Conservation (phyloP, 495 filamentous ascomycete species). For the Trichoderma virens region DNA sequence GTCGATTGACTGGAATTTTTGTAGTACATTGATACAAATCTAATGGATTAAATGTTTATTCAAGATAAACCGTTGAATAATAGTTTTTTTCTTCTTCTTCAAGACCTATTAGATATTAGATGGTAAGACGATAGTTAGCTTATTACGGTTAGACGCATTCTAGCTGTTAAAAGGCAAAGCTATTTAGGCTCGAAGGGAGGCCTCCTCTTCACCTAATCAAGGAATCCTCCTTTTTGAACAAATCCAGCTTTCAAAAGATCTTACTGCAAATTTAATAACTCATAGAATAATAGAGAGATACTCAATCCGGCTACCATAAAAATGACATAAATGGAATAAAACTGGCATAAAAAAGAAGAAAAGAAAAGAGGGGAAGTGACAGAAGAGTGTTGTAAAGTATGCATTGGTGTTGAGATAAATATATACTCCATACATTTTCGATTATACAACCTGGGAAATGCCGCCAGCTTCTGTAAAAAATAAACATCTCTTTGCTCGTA, state of each 20-base stretch:
- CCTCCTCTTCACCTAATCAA: neutral
- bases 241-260: too few species aligned
- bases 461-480: neutral
- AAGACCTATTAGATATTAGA: too few species aligned
- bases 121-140: too few species aligned
- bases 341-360: neutral
- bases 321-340: neutral
- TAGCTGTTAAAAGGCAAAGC: neutral
- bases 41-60: too few species aligned
- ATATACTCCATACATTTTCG: too few species aligned
- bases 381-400: neutral
- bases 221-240: neutral
- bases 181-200: neutral
- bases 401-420: neutral
- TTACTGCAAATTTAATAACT: neutral
- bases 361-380: neutral
- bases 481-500: neutral
- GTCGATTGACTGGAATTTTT: too few species aligned
- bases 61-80: too few species aligned
- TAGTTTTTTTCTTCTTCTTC: too few species aligned
- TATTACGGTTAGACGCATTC: neutral
- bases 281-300: neutral
- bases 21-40: too few species aligned
- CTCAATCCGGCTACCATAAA: neutral
- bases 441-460: too few species aligned